phyloP scores from a whole-genome alignment of 208 protist genomes.

The Leishmania amazonensis region DNA sequence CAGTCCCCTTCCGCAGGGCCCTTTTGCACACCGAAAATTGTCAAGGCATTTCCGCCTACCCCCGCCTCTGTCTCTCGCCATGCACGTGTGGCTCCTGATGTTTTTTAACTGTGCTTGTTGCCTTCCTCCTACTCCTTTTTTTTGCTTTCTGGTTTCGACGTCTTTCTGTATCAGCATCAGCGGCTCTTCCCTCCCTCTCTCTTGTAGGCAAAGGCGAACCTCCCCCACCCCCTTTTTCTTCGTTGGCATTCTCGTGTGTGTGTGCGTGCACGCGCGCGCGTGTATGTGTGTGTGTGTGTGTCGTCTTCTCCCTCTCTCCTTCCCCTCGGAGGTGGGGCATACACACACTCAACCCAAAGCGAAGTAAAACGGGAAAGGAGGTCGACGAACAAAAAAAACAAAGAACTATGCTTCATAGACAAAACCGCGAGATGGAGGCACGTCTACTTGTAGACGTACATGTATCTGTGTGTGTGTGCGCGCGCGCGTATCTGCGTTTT shows the following conservation, averaged over 20 bases:
- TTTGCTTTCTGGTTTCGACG: background rate
- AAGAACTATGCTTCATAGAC: background rate
- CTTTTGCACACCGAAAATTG: conserved; percentile 2
- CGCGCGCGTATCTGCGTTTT: background rate
- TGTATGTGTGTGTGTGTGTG: background rate
- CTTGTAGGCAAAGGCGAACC: background rate
- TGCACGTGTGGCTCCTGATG: conserved; percentile 3
- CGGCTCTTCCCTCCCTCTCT: background rate
- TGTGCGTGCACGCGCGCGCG: background rate
- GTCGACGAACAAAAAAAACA: background rate
- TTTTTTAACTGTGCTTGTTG: background rate
- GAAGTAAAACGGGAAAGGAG: background rate
- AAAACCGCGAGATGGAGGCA: background rate
- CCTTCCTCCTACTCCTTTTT: background rate
- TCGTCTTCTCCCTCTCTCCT: background rate
- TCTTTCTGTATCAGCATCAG: conserved; percentile 14
- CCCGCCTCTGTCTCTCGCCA: conserved; percentile 1
- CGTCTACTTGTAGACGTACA: background rate
- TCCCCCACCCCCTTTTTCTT: background rate
- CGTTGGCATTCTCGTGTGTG: background rate
- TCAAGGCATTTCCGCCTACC: conserved; percentile 18
- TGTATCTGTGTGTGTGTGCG: background rate
- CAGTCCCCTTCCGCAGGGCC: background rate
- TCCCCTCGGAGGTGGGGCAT: background rate
- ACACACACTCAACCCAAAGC: too few relatives aligned